A percentile compares a stretch with the other conserved stretches of the same genome.
Conservation (phyloP, 495 filamentous ascomycete genomes). For the Penicillium paxilli region DNA sequence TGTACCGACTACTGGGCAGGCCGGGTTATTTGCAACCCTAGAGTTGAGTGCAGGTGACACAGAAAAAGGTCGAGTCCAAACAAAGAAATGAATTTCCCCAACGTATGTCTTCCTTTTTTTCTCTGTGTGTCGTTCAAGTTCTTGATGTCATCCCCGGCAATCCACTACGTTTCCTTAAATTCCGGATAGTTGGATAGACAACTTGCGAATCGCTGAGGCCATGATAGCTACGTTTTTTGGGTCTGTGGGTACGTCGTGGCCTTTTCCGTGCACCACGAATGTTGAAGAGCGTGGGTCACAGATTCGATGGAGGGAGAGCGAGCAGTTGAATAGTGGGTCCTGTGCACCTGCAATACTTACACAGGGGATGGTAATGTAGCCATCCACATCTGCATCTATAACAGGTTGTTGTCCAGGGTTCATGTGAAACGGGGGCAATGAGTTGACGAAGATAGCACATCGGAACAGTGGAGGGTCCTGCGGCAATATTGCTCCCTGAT, state of each 20-base stretch:
- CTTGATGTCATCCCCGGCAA: background rate
- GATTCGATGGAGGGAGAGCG: slow-evolving; percentile 28
- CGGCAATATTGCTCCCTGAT: slow-evolving; percentile 9
- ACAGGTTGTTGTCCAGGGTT: slow-evolving; percentile 22
- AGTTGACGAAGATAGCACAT: slow-evolving; percentile 39
- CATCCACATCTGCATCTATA: slow-evolving; percentile 22
- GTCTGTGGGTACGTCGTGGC: slow-evolving; percentile 36
- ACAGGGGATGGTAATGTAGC: slow-evolving; percentile 26
- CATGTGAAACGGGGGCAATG: slow-evolving; percentile 33
- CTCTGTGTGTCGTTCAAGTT: no score
- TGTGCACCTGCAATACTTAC: slow-evolving; percentile 29
- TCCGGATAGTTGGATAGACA: slow-evolving; percentile 18
- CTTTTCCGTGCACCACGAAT: slow-evolving; percentile 31
- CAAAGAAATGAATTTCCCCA: no score
- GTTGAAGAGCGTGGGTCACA: slow-evolving; percentile 19
- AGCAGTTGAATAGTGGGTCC: slow-evolving; percentile 29
- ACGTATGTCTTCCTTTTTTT: no score
- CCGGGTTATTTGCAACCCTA: background rate
- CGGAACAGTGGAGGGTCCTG: slow-evolving; percentile 23
- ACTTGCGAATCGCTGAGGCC: slow-evolving; percentile 25
- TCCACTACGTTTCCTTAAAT: background rate
- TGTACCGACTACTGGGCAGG: background rate
- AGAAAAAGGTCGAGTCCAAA: background rate
- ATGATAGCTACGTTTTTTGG: slow-evolving; percentile 26
- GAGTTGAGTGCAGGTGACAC: background rate